These are phyloP conservation scores for Thelephora aurantiotincta DNA, from an alignment of 768 basidiomycete species.

Conservation along the genomic window DNA sequence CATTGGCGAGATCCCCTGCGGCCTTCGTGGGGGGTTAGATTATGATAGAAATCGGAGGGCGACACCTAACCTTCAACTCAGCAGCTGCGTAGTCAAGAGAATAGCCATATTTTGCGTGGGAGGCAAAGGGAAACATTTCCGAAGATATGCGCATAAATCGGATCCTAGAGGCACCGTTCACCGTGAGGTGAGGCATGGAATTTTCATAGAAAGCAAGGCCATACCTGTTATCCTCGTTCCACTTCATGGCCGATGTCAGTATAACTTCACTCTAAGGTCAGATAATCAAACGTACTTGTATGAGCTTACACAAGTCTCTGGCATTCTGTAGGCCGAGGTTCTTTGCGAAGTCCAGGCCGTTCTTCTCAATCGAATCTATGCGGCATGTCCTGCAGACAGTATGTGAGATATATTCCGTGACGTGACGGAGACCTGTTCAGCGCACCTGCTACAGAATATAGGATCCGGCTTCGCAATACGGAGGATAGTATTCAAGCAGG, in stretches of 20 bases:
- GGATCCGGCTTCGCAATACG: slow-evolving; percentile 55
- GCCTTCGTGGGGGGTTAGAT: slow-evolving; percentile 6
- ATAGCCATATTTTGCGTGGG: slow-evolving; percentile 71
- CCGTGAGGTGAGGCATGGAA: not conserved
- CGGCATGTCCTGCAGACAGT: slow-evolving; percentile 25
- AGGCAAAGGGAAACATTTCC: slow-evolving; percentile 89
- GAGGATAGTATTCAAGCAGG: slow-evolving; percentile 77
- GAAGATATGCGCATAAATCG: slow-evolving; percentile 83
- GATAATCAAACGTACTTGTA: slow-evolving; percentile 25
- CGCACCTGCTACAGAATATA: slow-evolving; percentile 54
- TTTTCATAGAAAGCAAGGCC: not conserved
- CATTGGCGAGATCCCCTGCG: slow-evolving; percentile 32
- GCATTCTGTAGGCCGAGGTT: slow-evolving; percentile 67
- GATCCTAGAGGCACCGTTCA: slow-evolving; percentile 23
- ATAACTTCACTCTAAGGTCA: too few species aligned
- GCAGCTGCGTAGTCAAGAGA: slow-evolving; percentile 58
- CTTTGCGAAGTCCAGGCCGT: slow-evolving; percentile 55
- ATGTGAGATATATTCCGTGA: not conserved
- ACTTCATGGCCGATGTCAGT: not conserved
- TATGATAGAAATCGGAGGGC: slow-evolving; percentile 3
- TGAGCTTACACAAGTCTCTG: slow-evolving; percentile 54
- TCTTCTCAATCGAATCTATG: slow-evolving; percentile 64
- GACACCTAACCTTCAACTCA: slow-evolving; percentile 26
- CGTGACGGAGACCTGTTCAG: slow-evolving; percentile 15
- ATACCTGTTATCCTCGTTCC: not conserved